A percentile compares a stretch with the other conserved stretches of the same genome.
phyloP scores from a whole-genome alignment of 202 grass and related monocot species.

The Zoysia matrella region DNA sequence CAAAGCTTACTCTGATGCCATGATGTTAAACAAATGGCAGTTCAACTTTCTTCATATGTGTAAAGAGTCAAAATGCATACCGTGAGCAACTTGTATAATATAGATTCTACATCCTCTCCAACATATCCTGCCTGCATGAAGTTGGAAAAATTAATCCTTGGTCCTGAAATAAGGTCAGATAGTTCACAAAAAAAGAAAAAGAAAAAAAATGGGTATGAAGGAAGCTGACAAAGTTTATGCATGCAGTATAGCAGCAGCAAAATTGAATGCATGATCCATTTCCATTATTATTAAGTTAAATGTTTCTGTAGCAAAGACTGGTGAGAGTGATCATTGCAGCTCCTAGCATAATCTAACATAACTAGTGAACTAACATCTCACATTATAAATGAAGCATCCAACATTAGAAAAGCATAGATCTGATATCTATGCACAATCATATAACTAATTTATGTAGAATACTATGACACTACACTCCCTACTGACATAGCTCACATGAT shows the following conservation, averaged over 20 bases:
- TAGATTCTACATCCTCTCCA: slow-evolving; percentile 99
- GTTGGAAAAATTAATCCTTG: slow-evolving; percentile 2
- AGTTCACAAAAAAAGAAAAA: too few relatives aligned
- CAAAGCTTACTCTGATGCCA: slow-evolving; percentile 34
- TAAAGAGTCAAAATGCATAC: slow-evolving; percentile 53
- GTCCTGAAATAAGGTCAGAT: too few relatives aligned
- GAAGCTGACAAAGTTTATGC: not conserved
- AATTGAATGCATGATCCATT: not conserved
- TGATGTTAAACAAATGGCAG: slow-evolving; percentile 21
- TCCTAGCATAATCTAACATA: slow-evolving; percentile 1
- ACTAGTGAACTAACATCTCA: not conserved
- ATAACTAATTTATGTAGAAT: slow-evolving; percentile 1
- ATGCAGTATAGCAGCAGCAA: not conserved
- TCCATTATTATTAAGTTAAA: slow-evolving; percentile 27
- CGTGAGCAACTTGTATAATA: slow-evolving; percentile 94
- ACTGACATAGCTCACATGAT: slow-evolving; percentile 19
- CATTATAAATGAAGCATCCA: not conserved
- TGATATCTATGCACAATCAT: not conserved
- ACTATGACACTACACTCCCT: slow-evolving; percentile 11
- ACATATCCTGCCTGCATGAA: slow-evolving; percentile 94
- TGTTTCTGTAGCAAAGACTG: not conserved
- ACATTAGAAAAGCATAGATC: not conserved
- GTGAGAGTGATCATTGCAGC: not conserved
- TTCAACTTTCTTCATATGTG: slow-evolving; percentile 21
- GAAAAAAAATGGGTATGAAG: not conserved